Evolutionary conservation across 768 basidiomycete species (phyloP).

Genomic region (Kwoniella shandongensis): DNA sequence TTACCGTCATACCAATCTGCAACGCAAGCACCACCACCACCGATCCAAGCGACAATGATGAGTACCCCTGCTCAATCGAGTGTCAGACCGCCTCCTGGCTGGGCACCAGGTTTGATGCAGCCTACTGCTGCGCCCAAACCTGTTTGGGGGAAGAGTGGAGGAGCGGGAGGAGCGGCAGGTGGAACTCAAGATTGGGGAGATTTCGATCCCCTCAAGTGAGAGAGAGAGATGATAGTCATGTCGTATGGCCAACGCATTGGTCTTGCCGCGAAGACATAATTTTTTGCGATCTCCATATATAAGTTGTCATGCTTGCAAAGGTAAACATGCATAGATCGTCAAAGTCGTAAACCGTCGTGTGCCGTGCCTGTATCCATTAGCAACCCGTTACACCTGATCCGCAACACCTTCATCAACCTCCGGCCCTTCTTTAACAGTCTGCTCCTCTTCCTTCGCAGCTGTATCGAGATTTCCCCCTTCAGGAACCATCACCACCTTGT

Average conservation of each 20-base stretch:
- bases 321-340: too few species aligned
- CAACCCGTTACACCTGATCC: too few species aligned
- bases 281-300: too few species aligned
- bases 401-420: too few species aligned
- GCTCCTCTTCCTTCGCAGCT: too few species aligned
- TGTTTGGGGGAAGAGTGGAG: conserved; percentile 16
- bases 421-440: too few species aligned
- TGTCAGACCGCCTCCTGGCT: conserved; percentile 43
- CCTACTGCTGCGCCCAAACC: conserved; percentile 39
- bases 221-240: neutral
- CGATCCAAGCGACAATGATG: neutral
- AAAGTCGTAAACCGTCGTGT: too few species aligned
- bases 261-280: too few species aligned
- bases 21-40: conserved; percentile 1
- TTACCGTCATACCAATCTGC: conserved; percentile 5
- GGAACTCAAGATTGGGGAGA: conserved; percentile 45
- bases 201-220: conserved; percentile 51
- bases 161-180: conserved; percentile 15
- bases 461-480: neutral
- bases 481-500: conserved; percentile 24
- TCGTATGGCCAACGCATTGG: too few species aligned
- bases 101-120: conserved; percentile 44
- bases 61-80: neutral
- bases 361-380: too few species aligned
- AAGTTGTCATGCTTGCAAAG: too few species aligned